Conservation (phyloP, 2,329 filamentous ascomycete genomes). For the Aspergillus sergii region DNA sequence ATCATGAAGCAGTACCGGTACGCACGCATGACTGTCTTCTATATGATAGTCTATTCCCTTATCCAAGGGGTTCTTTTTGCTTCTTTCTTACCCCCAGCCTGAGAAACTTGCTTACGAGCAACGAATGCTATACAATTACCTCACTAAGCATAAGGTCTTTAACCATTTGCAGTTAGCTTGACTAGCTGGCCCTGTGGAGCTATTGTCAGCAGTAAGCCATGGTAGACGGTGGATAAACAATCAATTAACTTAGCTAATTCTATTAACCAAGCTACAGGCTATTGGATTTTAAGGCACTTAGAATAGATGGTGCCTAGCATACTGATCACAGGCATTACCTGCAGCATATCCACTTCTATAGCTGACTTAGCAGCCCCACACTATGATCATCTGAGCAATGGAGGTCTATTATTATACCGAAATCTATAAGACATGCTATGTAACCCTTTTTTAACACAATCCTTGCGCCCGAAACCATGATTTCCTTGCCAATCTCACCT, state of each 20-base stretch:
- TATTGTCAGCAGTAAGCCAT: neutral
- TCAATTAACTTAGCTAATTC: neutral
- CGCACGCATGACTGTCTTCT: neutral
- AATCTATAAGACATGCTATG: neutral
- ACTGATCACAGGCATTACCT: neutral
- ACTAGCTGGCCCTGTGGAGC: neutral
- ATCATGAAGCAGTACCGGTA: neutral
- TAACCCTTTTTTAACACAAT: neutral
- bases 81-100: constrained; percentile 14
- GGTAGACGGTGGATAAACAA: neutral
- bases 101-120: neutral
- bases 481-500: neutral
- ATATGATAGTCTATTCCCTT: constrained; percentile 11
- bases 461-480: neutral
- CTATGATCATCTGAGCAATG: neutral
- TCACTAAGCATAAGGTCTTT: neutral
- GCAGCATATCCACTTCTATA: neutral
- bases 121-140: neutral
- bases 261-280: neutral
- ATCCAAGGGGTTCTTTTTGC: constrained; percentile 12
- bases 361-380: neutral
- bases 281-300: neutral
- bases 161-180: neutral
- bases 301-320: neutral
- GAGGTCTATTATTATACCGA: neutral